Base-by-base conservation (phyloP, 1,284 basidiomycete genomes). In the Xanthoconium separans region DNA sequence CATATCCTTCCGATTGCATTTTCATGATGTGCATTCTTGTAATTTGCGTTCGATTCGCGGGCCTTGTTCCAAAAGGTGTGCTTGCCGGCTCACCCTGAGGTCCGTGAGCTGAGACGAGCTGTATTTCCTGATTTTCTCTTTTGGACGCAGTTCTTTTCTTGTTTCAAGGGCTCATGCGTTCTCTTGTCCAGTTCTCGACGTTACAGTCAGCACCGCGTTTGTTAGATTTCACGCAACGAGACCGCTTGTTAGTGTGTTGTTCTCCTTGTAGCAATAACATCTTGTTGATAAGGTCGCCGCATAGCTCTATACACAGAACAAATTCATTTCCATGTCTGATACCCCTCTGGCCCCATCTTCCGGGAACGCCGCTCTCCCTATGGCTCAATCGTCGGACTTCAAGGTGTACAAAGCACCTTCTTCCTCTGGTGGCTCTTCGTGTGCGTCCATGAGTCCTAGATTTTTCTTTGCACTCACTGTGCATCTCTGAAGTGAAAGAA, bases 11-110 rank as follows among this genome's bases (percentile, higher is more conserved):
- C n/a, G n/a, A n/a, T n/a, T 41, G 6, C 24, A 24, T 24, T 24
- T 24, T 24, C 24, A 58, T 49, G 37, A 39, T 37, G 87, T 89
- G 85, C 61, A 76, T 71, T 69, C 57, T 76, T 74, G 87, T 89
- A 89, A 89, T 89, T 89, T 89, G 87, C 87, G 87, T 89, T 89
- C 85, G 87, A 70, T 73, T 66, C 76, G 68, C 71, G 71, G 66
- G 65, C 74, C 76, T 75, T 75, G 78, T 64, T 75, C 77, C 80
- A 85, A 88, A 88, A 80, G 85, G 82, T 72, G 70, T 76, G 79
- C 85, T 77, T 75, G 87, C 87, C 87, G 75, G 84, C 80, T 77
- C 65, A 73, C 77, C 80, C 84, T 87, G 85, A 78, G 79, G 76
- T 61, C 66, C 70, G 70, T 75, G 77, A 68, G 70, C 80, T 89